Conservation (phyloP, 1,284 basidiomycete species). For the Rhodotorula glutinis region DNA sequence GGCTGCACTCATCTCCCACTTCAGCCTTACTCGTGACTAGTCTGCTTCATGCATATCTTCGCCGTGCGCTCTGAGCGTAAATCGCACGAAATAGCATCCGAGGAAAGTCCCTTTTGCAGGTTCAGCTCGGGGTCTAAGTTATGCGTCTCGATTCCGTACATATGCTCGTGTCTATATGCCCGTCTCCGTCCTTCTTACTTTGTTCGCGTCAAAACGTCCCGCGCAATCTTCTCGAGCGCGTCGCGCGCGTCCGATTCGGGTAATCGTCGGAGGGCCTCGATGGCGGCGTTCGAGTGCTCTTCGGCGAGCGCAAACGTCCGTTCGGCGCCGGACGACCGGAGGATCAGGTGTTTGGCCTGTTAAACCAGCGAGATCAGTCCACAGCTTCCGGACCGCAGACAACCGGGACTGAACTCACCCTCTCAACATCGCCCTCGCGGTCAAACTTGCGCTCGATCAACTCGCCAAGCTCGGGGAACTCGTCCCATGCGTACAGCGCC, state of each 20-base stretch:
- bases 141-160: too few species aligned
- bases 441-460: conserved; percentile 82
- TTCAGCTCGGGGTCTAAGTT: too few species aligned
- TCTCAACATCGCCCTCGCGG: conserved; percentile 76
- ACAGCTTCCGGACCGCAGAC: too few species aligned
- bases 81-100: too few species aligned
- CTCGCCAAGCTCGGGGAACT: conserved; percentile 74
- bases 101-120: too few species aligned
- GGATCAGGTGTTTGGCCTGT: conserved; percentile 72
- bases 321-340: conserved; percentile 69
- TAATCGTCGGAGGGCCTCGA: conserved; percentile 65
- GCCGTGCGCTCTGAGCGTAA: too few species aligned
- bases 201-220: conserved; percentile 51
- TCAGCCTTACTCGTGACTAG: too few species aligned
- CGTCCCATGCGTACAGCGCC: conserved; percentile 90
- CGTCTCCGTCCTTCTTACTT: conserved; percentile 38
- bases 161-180: not conserved
- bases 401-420: conserved; percentile 54
- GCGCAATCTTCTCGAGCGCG: conserved; percentile 58
- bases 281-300: conserved; percentile 73
- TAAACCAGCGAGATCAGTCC: too few species aligned
- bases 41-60: too few species aligned
- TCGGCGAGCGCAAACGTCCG: conserved; percentile 74
- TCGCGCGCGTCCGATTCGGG: conserved; percentile 77
- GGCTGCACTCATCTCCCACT: too few species aligned